Percentiles rank a stretch among this genome's conserved stretches.
These are phyloP conservation scores for Aspergillus unguis DNA, from an alignment of 2,329 filamentous ascomycete species.

Conservation along the genomic window DNA sequence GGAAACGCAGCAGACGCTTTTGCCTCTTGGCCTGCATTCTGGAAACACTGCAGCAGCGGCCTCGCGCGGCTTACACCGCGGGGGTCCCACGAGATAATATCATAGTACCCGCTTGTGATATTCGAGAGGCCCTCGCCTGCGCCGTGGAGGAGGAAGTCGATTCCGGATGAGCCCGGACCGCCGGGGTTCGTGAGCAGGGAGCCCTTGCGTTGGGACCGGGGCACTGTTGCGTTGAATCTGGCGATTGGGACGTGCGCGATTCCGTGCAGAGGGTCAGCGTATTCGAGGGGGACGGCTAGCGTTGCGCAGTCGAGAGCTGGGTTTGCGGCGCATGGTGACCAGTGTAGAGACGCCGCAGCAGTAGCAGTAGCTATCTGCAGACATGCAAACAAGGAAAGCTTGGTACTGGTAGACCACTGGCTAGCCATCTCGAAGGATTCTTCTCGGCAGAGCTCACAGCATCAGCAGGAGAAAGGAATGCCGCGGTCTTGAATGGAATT, in stretches of 20 bases:
- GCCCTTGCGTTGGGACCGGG: background rate
- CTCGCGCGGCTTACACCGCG: slow-evolving; percentile 2
- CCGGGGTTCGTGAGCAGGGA: slow-evolving; percentile 4
- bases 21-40: background rate
- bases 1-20: background rate
- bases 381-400: background rate
- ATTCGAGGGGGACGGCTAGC: slow-evolving; percentile 7
- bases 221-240: background rate
- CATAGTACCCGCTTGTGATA: slow-evolving; percentile 1
- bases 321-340: slow-evolving; percentile 4
- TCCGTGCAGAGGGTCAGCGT: slow-evolving; percentile 1
- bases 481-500: too few relatives aligned
- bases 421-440: too few relatives aligned
- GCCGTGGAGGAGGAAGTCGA: background rate
- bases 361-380: background rate
- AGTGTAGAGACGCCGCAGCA: background rate
- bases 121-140: background rate
- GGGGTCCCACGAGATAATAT: slow-evolving; percentile 9
- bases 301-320: slow-evolving; percentile 6
- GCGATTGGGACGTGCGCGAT: background rate
- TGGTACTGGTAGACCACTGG: background rate
- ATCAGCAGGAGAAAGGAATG: background rate
- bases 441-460: background rate
- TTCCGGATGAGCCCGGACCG: slow-evolving; percentile 3
- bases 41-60: slow-evolving; percentile 4